Percentiles rank a stretch among this genome's conserved stretches.
Evolutionary conservation across 306 rosid genomes (phyloP).

Genomic region (Lithocarpus polystachyus): DNA sequence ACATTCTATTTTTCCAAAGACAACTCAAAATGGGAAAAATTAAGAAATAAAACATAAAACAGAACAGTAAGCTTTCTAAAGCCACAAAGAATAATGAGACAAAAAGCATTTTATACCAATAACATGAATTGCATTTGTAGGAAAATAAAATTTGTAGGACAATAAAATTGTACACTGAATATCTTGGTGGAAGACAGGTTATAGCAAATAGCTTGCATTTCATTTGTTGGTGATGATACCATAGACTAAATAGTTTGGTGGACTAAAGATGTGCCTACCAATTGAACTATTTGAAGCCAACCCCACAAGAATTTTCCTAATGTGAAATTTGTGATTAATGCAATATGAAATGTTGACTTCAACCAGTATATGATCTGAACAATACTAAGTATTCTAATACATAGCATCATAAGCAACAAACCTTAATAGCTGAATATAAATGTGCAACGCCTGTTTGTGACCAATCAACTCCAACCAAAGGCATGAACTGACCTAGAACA

Average conservation of each 20-base stretch:
- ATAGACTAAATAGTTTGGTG: constrained; percentile 8
- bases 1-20: not conserved
- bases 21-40: constrained; percentile 5
- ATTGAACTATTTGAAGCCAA: constrained; percentile 10
- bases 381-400: constrained; percentile 12
- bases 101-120: not conserved
- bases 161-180: not conserved
- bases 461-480: constrained; percentile 97
- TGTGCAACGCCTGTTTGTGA: constrained; percentile 95
- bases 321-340: constrained; percentile 7
- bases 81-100: not conserved
- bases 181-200: not conserved
- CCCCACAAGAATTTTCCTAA: constrained; percentile 16
- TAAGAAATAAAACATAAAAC: not conserved
- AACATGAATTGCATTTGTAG: not conserved
- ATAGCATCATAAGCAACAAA: constrained; percentile 32
- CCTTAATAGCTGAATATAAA: constrained; percentile 97
- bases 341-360: constrained; percentile 16
- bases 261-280: constrained; percentile 21
- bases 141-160: not conserved
- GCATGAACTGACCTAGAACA: constrained; percentile 99
- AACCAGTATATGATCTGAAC: not conserved
- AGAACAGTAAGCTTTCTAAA: not conserved
- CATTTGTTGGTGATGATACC: not conserved
- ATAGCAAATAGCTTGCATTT: not conserved